Evolutionary conservation across 768 basidiomycete genomes (phyloP).

Genomic region (Leccinellum albellum): DNA sequence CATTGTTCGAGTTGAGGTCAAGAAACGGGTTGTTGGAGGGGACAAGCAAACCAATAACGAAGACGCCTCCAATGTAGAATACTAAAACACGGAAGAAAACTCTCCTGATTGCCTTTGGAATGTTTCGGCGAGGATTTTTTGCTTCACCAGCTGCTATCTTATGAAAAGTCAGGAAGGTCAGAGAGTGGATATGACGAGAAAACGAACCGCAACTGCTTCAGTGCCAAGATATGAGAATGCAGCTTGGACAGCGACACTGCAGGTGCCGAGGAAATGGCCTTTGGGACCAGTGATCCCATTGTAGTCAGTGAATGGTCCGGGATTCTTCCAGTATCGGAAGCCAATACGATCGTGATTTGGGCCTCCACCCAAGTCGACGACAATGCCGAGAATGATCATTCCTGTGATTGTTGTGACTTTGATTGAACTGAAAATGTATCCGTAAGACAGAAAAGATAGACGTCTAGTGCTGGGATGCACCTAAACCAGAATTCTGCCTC

Average conservation of each 20-base stretch:
- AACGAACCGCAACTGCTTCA: constrained; percentile 44
- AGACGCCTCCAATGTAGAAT: constrained; percentile 38
- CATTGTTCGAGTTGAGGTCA: constrained; percentile 35
- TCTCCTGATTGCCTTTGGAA: constrained; percentile 37
- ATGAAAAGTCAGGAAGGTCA: background rate
- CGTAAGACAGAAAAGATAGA: background rate
- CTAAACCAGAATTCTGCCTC: constrained; percentile 51
- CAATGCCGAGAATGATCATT: constrained; percentile 43
- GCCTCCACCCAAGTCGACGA: constrained; percentile 52
- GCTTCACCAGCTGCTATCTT: constrained; percentile 47
- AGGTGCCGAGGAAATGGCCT: constrained; percentile 50
- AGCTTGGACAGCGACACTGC: constrained; percentile 54
- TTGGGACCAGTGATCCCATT: constrained; percentile 37
- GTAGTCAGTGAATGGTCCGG: constrained; percentile 54
- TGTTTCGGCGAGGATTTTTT: constrained; percentile 44
- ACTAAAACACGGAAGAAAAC: constrained; percentile 45
- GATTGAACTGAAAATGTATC: constrained; percentile 35
- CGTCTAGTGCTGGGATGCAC: background rate
- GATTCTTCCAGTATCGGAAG: constrained; percentile 47
- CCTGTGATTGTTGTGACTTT: constrained; percentile 49
- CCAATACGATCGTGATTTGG: constrained; percentile 50
- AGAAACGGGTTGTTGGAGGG: constrained; percentile 44
- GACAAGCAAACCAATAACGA: constrained; percentile 49
- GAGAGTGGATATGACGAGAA: background rate
- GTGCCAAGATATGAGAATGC: constrained; percentile 60